Conservation (phyloP, 2,329 filamentous ascomycete genomes). For the Colletotrichum liriopes region DNA sequence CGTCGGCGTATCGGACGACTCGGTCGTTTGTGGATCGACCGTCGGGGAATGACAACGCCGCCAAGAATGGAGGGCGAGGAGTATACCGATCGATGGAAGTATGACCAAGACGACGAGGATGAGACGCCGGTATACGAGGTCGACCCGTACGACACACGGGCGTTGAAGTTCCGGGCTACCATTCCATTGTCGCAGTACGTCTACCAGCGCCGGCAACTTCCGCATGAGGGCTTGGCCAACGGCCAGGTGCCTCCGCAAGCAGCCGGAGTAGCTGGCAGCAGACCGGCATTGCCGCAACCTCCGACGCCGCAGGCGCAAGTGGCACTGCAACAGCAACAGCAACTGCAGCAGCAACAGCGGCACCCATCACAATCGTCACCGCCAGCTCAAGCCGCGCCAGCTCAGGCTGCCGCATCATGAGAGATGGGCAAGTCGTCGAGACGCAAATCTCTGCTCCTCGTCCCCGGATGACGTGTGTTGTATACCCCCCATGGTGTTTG, state of each 20-base stretch:
- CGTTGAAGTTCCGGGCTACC: constrained; percentile 74
- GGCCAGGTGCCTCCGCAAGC: constrained; percentile 35
- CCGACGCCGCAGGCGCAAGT: constrained; percentile 44
- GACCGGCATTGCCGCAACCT: constrained; percentile 45
- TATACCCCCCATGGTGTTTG: constrained; percentile 42
- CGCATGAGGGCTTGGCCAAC: constrained; percentile 45
- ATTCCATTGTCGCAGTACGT: constrained; percentile 66
- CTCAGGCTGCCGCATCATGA: constrained; percentile 32
- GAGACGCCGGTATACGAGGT: constrained; percentile 82
- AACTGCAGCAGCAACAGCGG: constrained; percentile 45
- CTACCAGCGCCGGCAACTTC: constrained; percentile 56
- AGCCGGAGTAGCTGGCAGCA: constrained; percentile 34
- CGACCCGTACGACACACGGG: constrained; percentile 77
- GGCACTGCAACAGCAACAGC: constrained; percentile 45
- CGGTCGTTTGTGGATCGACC: constrained; percentile 90
- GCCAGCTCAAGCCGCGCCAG: constrained; percentile 23
- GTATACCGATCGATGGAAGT: constrained; percentile 83
- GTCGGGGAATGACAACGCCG: constrained; percentile 75
- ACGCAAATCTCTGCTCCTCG: constrained; percentile 31
- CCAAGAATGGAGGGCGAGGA: constrained; percentile 61
- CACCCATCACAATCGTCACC: constrained; percentile 27
- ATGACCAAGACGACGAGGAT: constrained; percentile 88
- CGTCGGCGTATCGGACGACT: constrained; percentile 88
- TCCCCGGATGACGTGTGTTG: constrained; percentile 40
- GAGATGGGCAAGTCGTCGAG: background rate